These are phyloP conservation scores for Aspergillus fischeri DNA, from an alignment of 2,329 filamentous ascomycete genomes.

Conservation along the genomic window DNA sequence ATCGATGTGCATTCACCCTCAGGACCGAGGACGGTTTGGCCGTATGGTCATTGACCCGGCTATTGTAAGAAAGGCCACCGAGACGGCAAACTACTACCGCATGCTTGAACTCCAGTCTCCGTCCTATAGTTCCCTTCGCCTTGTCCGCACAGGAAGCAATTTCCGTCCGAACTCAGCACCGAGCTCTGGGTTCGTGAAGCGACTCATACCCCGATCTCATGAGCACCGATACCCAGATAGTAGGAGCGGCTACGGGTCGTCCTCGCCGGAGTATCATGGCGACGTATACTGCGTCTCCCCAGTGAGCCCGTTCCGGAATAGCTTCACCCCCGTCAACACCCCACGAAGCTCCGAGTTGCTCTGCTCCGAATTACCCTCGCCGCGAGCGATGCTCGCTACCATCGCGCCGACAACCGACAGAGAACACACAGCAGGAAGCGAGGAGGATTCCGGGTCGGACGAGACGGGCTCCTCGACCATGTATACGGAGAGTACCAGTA, in stretches of 20 bases:
- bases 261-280: slow-evolving; percentile 32
- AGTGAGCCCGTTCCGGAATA: slow-evolving; percentile 33
- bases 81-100: slow-evolving; percentile 29
- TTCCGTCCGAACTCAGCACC: slow-evolving; percentile 10
- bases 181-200: slow-evolving; percentile 14
- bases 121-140: neutral
- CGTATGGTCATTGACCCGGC: slow-evolving; percentile 62
- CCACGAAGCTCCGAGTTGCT: slow-evolving; percentile 24
- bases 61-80: slow-evolving; percentile 52
- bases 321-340: slow-evolving; percentile 43
- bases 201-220: slow-evolving; percentile 16
- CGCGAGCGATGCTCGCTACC: slow-evolving; percentile 21
- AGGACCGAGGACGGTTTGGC: slow-evolving; percentile 57
- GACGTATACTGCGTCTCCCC: slow-evolving; percentile 38
- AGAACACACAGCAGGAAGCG: slow-evolving; percentile 3
- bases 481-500: slow-evolving; percentile 8
- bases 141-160: neutral
- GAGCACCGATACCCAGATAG: slow-evolving; percentile 24
- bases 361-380: slow-evolving; percentile 14
- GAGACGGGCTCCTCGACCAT: slow-evolving; percentile 10
- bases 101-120: slow-evolving; percentile 23
- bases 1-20: slow-evolving; percentile 61
- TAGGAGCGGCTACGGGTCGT: slow-evolving; percentile 37
- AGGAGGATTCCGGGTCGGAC: slow-evolving; percentile 12
- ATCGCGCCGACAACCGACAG: slow-evolving; percentile 9